phyloP scores from a whole-genome alignment of 2,329 filamentous ascomycete genomes.

The Didymella sp. region DNA sequence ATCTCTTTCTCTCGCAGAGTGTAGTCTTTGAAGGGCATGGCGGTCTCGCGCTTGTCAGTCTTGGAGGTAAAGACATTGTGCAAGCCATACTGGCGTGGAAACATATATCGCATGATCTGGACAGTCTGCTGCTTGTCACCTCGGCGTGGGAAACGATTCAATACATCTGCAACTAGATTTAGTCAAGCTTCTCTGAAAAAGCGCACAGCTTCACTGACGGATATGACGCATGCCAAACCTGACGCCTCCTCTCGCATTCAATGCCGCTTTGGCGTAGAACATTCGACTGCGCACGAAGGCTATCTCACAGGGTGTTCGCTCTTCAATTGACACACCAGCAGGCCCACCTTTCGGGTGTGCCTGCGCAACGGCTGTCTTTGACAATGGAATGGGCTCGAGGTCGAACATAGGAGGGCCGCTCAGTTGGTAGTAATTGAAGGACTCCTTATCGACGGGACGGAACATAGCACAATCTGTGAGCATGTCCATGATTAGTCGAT shows the following conservation, averaged over 20 bases:
- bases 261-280: constrained; percentile 78
- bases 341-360: background rate
- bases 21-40: constrained; percentile 82
- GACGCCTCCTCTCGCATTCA: constrained; percentile 72
- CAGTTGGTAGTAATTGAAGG: constrained; percentile 76
- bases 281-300: constrained; percentile 81
- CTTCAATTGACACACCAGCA: constrained; percentile 13
- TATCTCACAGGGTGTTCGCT: constrained; percentile 64
- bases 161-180: constrained; percentile 65
- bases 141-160: constrained; percentile 71
- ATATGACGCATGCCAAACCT: constrained; percentile 80
- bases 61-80: constrained; percentile 89
- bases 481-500: constrained; percentile 78
- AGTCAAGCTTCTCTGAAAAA: constrained; percentile 9
- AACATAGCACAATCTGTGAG: constrained; percentile 82
- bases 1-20: constrained; percentile 87
- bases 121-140: constrained; percentile 63
- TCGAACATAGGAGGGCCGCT: constrained; percentile 71
- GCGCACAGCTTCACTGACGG: constrained; percentile 62
- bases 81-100: constrained; percentile 86
- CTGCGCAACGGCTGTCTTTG: background rate
- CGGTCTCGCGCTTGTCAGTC: constrained; percentile 69
- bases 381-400: constrained; percentile 31
- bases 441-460: constrained; percentile 63
- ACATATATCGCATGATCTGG: constrained; percentile 89